Conservation (phyloP, 176 grass and related monocot genomes). For the Echinochloa phyllopogon region DNA sequence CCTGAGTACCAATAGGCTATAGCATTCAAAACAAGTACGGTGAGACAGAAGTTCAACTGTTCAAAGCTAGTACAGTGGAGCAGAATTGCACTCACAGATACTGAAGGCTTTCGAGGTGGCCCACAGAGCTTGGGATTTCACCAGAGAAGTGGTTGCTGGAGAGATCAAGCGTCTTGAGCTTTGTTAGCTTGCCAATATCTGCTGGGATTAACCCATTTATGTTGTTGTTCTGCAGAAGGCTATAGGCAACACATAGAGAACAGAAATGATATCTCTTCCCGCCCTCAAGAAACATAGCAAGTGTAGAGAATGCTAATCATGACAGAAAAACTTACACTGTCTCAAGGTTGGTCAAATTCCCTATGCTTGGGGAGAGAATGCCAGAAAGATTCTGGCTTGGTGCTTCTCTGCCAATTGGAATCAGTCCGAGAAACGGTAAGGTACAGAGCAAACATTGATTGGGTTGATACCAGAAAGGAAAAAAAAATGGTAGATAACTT, state of each 20-base stretch:
- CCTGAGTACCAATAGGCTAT: conserved; percentile 23
- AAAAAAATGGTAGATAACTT: conserved; percentile 11
- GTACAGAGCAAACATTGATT: conserved; percentile 7
- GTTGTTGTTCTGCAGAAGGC: conserved; percentile 87
- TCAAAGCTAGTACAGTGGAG: conserved; percentile 18
- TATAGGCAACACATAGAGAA: conserved; percentile 38
- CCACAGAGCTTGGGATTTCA: conserved; percentile 66
- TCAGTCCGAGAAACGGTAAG: conserved; percentile 11
- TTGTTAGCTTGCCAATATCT: conserved; percentile 76
- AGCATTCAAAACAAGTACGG: conserved; percentile 20
- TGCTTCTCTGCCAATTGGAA: conserved; percentile 59
- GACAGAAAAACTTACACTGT: conserved; percentile 63
- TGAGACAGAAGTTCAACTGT: conserved; percentile 13
- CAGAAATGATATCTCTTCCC: conserved; percentile 21
- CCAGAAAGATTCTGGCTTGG: conserved; percentile 85
- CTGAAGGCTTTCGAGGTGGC: conserved; percentile 67
- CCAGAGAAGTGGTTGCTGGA: conserved; percentile 80
- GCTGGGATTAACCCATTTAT: conserved; percentile 66
- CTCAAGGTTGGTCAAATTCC: conserved; percentile 85
- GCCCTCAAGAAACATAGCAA: conserved; percentile 9
- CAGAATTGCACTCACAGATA: conserved; percentile 67
- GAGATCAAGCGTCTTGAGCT: conserved; percentile 81
- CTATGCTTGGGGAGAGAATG: conserved; percentile 77
- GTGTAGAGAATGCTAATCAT: conserved; percentile 15
- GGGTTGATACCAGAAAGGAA: neutral